phyloP scores from a whole-genome alignment of 441 rosid genomes.

The Melianthus villosus region DNA sequence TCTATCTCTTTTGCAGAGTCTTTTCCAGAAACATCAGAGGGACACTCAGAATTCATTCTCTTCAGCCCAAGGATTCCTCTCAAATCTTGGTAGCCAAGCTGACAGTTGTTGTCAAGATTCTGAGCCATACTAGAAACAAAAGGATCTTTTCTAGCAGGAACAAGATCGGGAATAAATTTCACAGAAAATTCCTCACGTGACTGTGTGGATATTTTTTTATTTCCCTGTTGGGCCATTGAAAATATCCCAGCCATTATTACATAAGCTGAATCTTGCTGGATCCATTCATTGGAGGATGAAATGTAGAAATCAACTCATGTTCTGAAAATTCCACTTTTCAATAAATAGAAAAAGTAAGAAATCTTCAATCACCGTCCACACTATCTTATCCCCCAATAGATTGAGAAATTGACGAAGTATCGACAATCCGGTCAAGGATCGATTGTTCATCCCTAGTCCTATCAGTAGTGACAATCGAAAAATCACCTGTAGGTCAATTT shows the following conservation, averaged over 20 bases:
- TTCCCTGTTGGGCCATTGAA: conserved; percentile 11
- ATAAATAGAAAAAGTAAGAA: neutral
- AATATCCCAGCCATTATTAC: conserved; percentile 9
- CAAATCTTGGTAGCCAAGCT: conserved; percentile 25
- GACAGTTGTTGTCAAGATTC: conserved; percentile 15
- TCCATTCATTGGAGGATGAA: conserved; percentile 14
- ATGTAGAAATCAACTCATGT: neutral
- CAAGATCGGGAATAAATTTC: conserved; percentile 43
- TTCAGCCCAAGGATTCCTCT: conserved; percentile 34
- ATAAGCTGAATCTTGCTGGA: conserved; percentile 17
- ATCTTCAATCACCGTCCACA: no score
- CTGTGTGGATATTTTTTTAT: conserved; percentile 34
- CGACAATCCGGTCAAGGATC: no score
- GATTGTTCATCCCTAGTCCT: no score
- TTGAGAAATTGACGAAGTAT: no score
- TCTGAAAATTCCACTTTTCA: conserved; percentile 2
- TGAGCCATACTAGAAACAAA: conserved; percentile 11
- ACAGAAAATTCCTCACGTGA: conserved; percentile 55
- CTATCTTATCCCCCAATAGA: no score
- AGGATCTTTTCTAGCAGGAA: conserved; percentile 16
- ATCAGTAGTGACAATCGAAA: no score
- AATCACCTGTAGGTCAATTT: no score
- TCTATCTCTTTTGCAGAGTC: conserved; percentile 22
- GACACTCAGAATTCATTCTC: conserved; percentile 38
- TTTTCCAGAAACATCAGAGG: conserved; percentile 35